Percentiles rank a stretch among this genome's conserved stretches.
phyloP scores from a whole-genome alignment of 1,139 yeast genomes.

The Ogataea hybrid region DNA sequence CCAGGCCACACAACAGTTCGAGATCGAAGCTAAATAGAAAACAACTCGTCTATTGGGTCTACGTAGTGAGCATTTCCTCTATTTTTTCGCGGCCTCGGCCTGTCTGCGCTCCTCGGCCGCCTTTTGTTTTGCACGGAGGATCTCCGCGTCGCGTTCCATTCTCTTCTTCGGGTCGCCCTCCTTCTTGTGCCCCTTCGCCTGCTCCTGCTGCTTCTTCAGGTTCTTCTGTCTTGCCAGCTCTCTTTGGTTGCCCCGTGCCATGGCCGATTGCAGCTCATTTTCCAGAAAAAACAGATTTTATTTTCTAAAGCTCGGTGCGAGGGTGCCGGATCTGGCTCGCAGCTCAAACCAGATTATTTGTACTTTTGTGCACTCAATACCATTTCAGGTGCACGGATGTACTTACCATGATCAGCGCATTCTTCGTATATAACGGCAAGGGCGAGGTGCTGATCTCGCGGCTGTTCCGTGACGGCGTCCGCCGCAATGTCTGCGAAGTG shows the following conservation, averaged over 20 bases:
- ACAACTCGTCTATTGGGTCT: neutral
- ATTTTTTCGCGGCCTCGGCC: slow-evolving; percentile 34
- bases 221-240: slow-evolving; percentile 91
- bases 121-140: slow-evolving; percentile 83
- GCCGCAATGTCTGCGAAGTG: slow-evolving; percentile 78
- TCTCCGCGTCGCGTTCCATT: slow-evolving; percentile 78
- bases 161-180: slow-evolving; percentile 82
- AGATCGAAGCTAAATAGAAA: slow-evolving; percentile 17
- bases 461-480: slow-evolving; percentile 66
- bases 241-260: slow-evolving; percentile 97
- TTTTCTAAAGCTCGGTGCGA: neutral
- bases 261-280: slow-evolving; percentile 27
- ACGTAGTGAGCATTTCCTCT: slow-evolving; percentile 2
- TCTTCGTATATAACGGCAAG: slow-evolving; percentile 71
- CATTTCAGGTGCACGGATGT: slow-evolving; percentile 13
- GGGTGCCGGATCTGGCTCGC: slow-evolving; percentile 1
- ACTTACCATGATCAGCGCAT: slow-evolving; percentile 65
- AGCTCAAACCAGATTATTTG: too few relatives aligned
- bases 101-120: slow-evolving; percentile 70
- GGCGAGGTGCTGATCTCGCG: slow-evolving; percentile 88
- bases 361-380: neutral
- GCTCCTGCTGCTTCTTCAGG: slow-evolving; percentile 69
- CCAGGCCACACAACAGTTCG: slow-evolving; percentile 30
- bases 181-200: slow-evolving; percentile 59
- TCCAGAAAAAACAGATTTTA: slow-evolving; percentile 1